These are phyloP conservation scores for Aspergillus brasiliensis DNA, from an alignment of 2,329 filamentous ascomycete species.

Conservation along the genomic window DNA sequence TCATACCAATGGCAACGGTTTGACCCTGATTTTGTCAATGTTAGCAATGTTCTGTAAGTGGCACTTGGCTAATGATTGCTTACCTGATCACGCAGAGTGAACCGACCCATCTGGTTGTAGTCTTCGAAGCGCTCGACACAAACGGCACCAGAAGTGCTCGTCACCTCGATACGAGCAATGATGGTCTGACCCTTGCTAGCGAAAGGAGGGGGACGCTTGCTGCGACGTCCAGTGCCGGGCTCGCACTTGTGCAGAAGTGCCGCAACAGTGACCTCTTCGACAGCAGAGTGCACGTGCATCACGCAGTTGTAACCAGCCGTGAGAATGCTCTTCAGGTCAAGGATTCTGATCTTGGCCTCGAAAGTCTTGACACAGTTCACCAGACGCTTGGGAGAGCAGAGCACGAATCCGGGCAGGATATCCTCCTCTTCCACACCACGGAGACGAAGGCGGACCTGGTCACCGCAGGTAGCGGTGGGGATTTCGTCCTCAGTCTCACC, in stretches of 20 bases:
- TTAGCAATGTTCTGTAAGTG: conserved; percentile 24
- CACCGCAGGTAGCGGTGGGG: conserved; percentile 77
- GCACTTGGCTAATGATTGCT: conserved; percentile 26
- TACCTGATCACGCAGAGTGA: conserved; percentile 87
- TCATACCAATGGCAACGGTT: conserved; percentile 99
- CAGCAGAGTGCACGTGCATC: conserved; percentile 93
- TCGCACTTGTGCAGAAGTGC: conserved; percentile 90
- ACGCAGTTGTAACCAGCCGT: conserved; percentile 97
- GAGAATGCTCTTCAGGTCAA: conserved; percentile 92
- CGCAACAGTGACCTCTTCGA: conserved; percentile 93
- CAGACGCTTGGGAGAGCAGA: conserved; percentile 90
- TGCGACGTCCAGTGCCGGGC: conserved; percentile 90
- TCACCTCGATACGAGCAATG: conserved; percentile 88
- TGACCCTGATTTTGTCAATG: conserved; percentile 67
- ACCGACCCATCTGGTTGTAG: conserved; percentile 89
- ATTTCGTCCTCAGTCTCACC: conserved; percentile 97
- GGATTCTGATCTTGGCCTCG: conserved; percentile 93
- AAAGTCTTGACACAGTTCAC: conserved; percentile 89
- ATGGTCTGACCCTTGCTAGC: conserved; percentile 79
- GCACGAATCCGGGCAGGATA: conserved; percentile 89
- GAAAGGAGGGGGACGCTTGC: conserved; percentile 89
- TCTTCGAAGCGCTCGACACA: conserved; percentile 96
- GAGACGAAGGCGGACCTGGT: conserved; percentile 89
- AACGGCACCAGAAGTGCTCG: conserved; percentile 78
- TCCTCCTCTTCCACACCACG: conserved; percentile 98